These are phyloP conservation scores for Xylaria digitata DNA, from an alignment of 2,329 filamentous ascomycete genomes.

Conservation along the genomic window DNA sequence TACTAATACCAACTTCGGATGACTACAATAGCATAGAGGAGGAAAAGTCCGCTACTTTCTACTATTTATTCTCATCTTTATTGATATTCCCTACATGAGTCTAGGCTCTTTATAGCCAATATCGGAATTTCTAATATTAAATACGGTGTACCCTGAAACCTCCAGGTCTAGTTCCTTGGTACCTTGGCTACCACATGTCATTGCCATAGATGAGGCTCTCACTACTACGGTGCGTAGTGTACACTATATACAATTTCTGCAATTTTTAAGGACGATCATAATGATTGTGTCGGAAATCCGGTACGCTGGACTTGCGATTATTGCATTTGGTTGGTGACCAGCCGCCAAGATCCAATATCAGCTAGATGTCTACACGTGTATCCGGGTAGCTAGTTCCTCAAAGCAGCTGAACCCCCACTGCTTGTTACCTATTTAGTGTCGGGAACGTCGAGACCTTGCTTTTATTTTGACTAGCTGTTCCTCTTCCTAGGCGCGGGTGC, in stretches of 20 bases:
- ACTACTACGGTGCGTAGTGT: too few relatives aligned
- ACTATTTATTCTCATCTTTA: neutral
- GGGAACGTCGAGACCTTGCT: neutral
- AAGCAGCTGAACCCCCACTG: conserved; percentile 3
- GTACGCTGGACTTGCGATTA: too few relatives aligned
- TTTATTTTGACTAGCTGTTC: neutral
- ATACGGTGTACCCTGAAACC: neutral
- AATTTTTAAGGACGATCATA: neutral
- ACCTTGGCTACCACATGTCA: neutral
- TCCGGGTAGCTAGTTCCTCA: neutral
- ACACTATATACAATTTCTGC: neutral
- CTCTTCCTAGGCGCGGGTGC: neutral
- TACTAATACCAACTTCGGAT: neutral
- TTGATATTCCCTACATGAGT: neutral
- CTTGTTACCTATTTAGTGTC: neutral
- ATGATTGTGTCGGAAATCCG: neutral
- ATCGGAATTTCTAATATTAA: neutral
- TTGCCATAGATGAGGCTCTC: neutral
- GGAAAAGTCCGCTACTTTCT: neutral
- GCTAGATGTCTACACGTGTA: neutral
- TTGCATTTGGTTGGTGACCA: neutral
- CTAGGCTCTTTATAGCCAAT: neutral
- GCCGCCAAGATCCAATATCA: neutral
- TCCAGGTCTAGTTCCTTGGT: neutral
- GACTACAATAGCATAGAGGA: neutral